These are phyloP conservation scores for Collariella sp. DNA, from an alignment of 495 filamentous ascomycete species.

Conservation along the genomic window DNA sequence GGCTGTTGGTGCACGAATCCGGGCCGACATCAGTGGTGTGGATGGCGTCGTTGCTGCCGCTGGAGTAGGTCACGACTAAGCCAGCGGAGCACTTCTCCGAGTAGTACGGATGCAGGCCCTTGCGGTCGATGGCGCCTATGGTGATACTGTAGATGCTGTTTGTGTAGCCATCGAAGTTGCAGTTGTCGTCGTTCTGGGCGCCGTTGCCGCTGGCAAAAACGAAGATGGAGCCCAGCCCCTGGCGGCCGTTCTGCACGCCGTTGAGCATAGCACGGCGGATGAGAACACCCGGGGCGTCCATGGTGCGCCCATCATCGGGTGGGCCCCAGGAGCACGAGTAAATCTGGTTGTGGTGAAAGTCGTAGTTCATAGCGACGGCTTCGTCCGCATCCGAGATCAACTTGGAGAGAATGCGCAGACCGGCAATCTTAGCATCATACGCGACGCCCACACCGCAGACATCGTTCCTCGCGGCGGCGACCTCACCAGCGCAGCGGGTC, in stretches of 20 bases:
- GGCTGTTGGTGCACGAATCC: constrained; percentile 64
- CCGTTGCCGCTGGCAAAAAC: constrained; percentile 98
- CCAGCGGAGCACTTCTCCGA: constrained; percentile 94
- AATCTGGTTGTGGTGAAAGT: constrained; percentile 83
- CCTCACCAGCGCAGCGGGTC: constrained; percentile 89
- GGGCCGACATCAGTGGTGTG: constrained; percentile 92
- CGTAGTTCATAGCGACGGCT: constrained; percentile 85
- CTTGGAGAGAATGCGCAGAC: constrained; percentile 82
- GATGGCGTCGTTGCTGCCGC: constrained; percentile 78
- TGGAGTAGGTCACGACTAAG: constrained; percentile 92
- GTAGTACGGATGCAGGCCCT: constrained; percentile 81
- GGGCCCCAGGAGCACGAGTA: constrained; percentile 99
- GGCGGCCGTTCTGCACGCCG: constrained; percentile 79
- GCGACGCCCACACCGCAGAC: constrained; percentile 95
- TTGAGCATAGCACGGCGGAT: constrained; percentile 87
- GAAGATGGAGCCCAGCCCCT: constrained; percentile 80
- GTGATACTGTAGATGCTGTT: constrained; percentile 99
- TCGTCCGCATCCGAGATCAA: constrained; percentile 90
- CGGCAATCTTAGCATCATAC: constrained; percentile 81
- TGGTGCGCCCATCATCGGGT: constrained; percentile 81
- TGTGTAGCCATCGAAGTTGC: constrained; percentile 98
- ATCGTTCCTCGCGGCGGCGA: constrained; percentile 81
- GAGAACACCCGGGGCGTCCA: constrained; percentile 87
- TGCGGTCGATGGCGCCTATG: constrained; percentile 83
- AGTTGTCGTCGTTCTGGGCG: constrained; percentile 80